These are phyloP conservation scores for Cordyceps javanica DNA, from an alignment of 2,329 filamentous ascomycete species.

Conservation along the genomic window DNA sequence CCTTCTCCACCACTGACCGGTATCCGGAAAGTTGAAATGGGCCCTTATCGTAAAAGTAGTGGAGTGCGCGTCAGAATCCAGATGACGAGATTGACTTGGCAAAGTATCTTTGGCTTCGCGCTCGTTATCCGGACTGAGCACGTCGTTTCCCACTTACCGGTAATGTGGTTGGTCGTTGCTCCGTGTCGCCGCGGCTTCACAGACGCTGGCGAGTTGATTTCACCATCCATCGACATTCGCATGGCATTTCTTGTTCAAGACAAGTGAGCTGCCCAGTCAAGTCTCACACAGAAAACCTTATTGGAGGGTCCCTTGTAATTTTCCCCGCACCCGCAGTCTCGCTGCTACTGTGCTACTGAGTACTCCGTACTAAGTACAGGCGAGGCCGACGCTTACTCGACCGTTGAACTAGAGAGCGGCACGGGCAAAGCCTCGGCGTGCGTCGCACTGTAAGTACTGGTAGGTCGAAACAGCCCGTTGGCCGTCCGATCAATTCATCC, in stretches of 20 bases:
- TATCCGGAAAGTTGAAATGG: background rate
- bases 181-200: background rate
- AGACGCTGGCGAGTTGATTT: background rate
- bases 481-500: background rate
- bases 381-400: background rate
- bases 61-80: slow-evolving; percentile 2
- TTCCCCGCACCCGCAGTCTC: slow-evolving; percentile 3
- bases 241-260: background rate
- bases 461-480: background rate
- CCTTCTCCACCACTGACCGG: background rate
- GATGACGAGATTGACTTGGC: slow-evolving; percentile 5
- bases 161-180: background rate
- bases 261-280: background rate
- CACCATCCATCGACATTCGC: background rate
- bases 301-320: background rate
- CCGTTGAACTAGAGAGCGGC: background rate
- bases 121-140: background rate
- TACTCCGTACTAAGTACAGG: background rate
- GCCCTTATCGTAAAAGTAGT: slow-evolving; percentile 9
- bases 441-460: no score
- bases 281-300: background rate
- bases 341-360: background rate
- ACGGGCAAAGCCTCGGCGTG: background rate
- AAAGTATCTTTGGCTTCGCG: background rate
- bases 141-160: background rate